Base-by-base conservation (phyloP, 2,329 filamentous ascomycete genomes). In the Ceratocystis cubensis region DNA sequence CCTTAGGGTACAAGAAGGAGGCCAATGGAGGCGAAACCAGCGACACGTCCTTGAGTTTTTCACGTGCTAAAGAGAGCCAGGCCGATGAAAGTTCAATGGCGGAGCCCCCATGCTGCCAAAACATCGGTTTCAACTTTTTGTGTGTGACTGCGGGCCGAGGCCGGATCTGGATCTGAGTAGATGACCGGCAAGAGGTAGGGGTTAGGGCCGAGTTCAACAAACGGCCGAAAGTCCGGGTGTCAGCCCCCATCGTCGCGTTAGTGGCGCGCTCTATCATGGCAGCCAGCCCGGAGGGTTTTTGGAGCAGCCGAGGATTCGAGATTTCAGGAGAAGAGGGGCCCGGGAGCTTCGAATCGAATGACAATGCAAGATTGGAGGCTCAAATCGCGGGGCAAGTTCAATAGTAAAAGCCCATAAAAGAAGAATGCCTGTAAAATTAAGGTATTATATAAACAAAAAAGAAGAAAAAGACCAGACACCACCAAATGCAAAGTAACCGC, bases 221-320 rank as follows among this genome's bases (percentile, higher is more conserved):
- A 25, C 66, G 46, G 61, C 65, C 65, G n/a, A 67, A n/a, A 28
- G 53, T 33, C 37, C 62, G 45, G n/a, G 61, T 41, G 41, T 65
- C 66, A n/a, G 63, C 41, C 33, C 37, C 44, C 41, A 61, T 37
- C 22, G 66, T 57, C 20, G 63, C 63, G 46, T 48, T 65, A 6
- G 53, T 44, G 15, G 59, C 59, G 28, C 65, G 68, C 67, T 69
- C 69, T 53, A 69, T 64, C 69, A 69, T 69, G 57, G 63, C 46
- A 63, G 20, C 37, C 56, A 6, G n/a, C 2, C 22, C 59, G 6
- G 30, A 5, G 37, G 46, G 17, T 30, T 28, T 41, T 25, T 13
- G 7, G 10, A 30, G 44, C 22, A 22, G 10, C 50, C 37, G 41
- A 15, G 15, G 28, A n/a, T 28, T 59, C 53, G 28, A 37, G 28